Evolutionary conservation across 768 basidiomycete genomes (phyloP).

Genomic region (Cyclocybe cylindracea): DNA sequence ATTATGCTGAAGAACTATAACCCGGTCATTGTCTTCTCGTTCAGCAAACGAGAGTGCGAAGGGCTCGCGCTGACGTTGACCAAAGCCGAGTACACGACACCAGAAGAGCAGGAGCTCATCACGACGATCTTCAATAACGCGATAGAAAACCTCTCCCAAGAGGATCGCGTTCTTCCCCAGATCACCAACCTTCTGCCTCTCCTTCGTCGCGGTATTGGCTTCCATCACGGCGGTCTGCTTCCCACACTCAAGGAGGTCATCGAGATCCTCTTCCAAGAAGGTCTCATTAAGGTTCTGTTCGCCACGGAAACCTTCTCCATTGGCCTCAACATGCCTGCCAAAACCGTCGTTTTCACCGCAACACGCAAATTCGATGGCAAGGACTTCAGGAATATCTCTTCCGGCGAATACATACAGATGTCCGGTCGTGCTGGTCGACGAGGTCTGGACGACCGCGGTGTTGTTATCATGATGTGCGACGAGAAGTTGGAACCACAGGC

Average conservation of each 20-base stretch:
- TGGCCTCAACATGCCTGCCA: conserved; percentile 98
- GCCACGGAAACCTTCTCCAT: conserved; percentile 99
- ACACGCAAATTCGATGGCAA: conserved; percentile 96
- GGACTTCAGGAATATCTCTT: conserved; percentile 90
- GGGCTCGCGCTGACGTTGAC: conserved; percentile 86
- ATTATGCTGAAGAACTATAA: conserved; percentile 98
- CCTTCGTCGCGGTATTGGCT: conserved; percentile 92
- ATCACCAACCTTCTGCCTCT: conserved; percentile 92
- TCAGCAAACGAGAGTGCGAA: conserved; percentile 98
- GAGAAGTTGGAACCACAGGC: conserved; percentile 92
- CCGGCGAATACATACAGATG: conserved; percentile 99
- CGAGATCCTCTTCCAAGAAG: conserved; percentile 98
- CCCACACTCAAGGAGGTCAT: conserved; percentile 99
- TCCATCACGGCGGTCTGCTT: conserved; percentile 96
- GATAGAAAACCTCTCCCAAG: conserved; percentile 82
- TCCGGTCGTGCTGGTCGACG: conserved; percentile 96
- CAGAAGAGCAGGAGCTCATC: conserved; percentile 89
- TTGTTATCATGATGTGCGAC: conserved; percentile 99
- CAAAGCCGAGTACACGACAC: conserved; percentile 94
- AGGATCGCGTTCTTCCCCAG: conserved; percentile 90
- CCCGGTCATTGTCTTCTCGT: conserved; percentile 97
- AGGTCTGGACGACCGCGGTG: conserved; percentile 96
- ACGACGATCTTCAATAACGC: conserved; percentile 92
- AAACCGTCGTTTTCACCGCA: conserved; percentile 97
- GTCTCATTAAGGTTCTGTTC: conserved; percentile 95